These are phyloP conservation scores for Candida jianshihensis DNA, from an alignment of 805 yeast genomes.

Conservation along the genomic window DNA sequence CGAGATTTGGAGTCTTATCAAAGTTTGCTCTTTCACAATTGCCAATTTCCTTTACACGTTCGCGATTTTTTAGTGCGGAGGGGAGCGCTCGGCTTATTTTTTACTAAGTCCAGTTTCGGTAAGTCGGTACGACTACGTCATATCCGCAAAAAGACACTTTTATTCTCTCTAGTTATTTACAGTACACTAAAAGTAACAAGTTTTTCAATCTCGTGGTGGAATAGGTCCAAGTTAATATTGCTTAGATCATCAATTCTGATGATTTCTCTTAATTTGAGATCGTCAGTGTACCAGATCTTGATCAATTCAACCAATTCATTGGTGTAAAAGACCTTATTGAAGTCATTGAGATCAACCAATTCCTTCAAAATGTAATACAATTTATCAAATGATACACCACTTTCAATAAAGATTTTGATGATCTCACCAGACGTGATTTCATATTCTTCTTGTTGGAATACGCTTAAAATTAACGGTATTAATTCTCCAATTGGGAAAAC, in stretches of 20 bases:
- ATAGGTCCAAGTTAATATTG: slow-evolving; percentile 11
- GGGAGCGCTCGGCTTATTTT: too few relatives aligned
- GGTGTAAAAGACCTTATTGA: slow-evolving; percentile 41
- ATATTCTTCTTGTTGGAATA: slow-evolving; percentile 39
- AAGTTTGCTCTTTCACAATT: too few relatives aligned
- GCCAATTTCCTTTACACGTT: too few relatives aligned
- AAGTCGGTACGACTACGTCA: too few relatives aligned
- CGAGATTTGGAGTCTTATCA: too few relatives aligned
- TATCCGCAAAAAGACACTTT: too few relatives aligned
- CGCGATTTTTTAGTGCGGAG: too few relatives aligned
- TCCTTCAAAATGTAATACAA: slow-evolving; percentile 58
- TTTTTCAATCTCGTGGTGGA: slow-evolving; percentile 6
- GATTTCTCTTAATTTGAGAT: slow-evolving; percentile 54
- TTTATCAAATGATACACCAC: slow-evolving; percentile 59
- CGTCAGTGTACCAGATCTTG: slow-evolving; percentile 59
- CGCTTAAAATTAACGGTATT: slow-evolving; percentile 55
- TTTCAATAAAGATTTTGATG: slow-evolving; percentile 53
- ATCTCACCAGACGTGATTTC: slow-evolving; percentile 39
- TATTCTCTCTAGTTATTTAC: too few relatives aligned
- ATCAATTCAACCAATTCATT: slow-evolving; percentile 60
- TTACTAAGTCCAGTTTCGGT: too few relatives aligned
- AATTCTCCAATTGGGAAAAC: slow-evolving; percentile 75
- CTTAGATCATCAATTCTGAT: slow-evolving; percentile 31
- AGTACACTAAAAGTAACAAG: slow-evolving; percentile 7
- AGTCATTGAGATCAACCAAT: slow-evolving; percentile 52